Conservation (phyloP, 768 basidiomycete genomes). For the Leucocoprinus leucothites region DNA sequence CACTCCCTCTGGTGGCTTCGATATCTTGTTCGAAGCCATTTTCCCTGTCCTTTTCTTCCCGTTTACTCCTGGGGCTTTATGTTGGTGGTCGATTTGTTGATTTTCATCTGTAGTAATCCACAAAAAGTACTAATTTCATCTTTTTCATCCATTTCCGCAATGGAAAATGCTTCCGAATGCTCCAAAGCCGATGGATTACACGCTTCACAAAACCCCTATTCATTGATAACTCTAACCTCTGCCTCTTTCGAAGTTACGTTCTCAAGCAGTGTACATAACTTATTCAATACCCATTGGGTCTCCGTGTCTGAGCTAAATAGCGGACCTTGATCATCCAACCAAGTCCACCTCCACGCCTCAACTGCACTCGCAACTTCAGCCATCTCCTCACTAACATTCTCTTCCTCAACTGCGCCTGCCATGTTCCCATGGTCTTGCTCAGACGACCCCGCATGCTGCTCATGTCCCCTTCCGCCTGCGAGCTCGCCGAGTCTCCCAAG, state of each 20-base stretch:
- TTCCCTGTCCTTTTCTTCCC: too few species aligned
- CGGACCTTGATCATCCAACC: conserved; percentile 38
- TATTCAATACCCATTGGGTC: conserved; percentile 35
- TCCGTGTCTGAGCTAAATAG: conserved; percentile 33
- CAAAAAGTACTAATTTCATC: too few species aligned
- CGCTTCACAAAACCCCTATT: too few species aligned
- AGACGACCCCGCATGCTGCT: not conserved
- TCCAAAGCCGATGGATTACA: too few species aligned
- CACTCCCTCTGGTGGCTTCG: too few species aligned
- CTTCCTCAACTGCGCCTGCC: not conserved
- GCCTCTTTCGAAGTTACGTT: conserved; percentile 23
- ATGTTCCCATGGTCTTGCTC: not conserved
- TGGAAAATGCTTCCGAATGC: too few species aligned
- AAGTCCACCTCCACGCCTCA: conserved; percentile 28
- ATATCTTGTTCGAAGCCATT: too few species aligned
- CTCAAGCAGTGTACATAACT: conserved; percentile 31
- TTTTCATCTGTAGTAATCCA: too few species aligned
- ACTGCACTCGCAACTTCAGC: not conserved
- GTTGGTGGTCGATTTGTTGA: too few species aligned
- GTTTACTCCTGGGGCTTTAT: too few species aligned
- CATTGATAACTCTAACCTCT: not conserved
- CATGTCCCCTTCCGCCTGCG: not conserved
- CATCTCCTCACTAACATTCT: not conserved
- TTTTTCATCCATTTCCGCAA: too few species aligned
- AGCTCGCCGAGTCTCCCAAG: not conserved